phyloP scores from a whole-genome alignment of 2,329 filamentous ascomycete species.

The Stylonectria norvegica region DNA sequence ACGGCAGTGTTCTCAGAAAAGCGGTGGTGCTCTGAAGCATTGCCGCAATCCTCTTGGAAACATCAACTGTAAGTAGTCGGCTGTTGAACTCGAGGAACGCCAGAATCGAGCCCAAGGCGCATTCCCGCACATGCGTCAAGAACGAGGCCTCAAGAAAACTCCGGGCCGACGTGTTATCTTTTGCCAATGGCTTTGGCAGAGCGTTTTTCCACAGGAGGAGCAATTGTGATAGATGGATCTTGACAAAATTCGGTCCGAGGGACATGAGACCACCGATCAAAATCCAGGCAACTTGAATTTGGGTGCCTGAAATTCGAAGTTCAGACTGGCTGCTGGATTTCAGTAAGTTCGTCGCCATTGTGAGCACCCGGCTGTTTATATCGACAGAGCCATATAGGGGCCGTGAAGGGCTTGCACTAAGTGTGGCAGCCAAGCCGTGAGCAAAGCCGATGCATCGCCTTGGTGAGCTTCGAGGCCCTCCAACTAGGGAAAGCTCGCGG shows the following conservation, averaged over 20 bases:
- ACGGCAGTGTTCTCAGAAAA: conserved; percentile 81
- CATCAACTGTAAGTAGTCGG: conserved; percentile 85
- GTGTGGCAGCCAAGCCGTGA: conserved; percentile 82
- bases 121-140: conserved; percentile 90
- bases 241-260: conserved; percentile 94
- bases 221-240: conserved; percentile 93
- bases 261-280: conserved; percentile 96
- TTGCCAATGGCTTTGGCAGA: conserved; percentile 87
- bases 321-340: conserved; percentile 92
- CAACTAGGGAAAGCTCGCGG: conserved; percentile 76
- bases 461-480: conserved; percentile 71
- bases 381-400: conserved; percentile 94
- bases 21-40: conserved; percentile 95
- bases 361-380: conserved; percentile 86
- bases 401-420: conserved; percentile 84
- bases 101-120: conserved; percentile 84
- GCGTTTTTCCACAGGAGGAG: conserved; percentile 97
- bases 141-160: conserved; percentile 89
- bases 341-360: conserved; percentile 85
- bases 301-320: conserved; percentile 83
- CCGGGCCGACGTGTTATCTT: conserved; percentile 81
- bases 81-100: conserved; percentile 93
- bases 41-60: conserved; percentile 83
- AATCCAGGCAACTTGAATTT: conserved; percentile 97
- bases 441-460: conserved; percentile 86